Base-by-base conservation (phyloP, 225 moss, liverwort and hornwort species). In the Lunularia cruciata region DNA sequence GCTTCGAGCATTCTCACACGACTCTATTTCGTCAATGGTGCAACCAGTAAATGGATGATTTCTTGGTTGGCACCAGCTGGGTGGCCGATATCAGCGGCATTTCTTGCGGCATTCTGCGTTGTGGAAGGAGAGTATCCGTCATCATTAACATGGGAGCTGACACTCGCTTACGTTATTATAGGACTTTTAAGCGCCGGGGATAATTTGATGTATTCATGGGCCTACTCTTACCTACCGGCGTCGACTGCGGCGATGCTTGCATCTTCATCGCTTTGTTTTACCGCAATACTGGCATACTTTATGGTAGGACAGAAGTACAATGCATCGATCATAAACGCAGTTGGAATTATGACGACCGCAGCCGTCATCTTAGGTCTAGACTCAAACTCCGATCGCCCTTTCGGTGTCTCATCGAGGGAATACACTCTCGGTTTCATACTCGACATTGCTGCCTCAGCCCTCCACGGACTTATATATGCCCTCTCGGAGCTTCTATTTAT, bases 281-380 rank as follows among this genome's bases (percentile, higher is more conserved):
- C 83, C 16, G 83, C 78, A 18, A 75, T 83, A 65, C 47, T 75
- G 1, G 78, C 78, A 30, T 79, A 64, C 57, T 72, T 83, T 47
- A 47, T 83, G 31, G 78, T 73, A 10, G 73, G 58, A 36, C 74
- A 73, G 18, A 78, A 61, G 37, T 72, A 60, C 52, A 83, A 75
- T 43, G 59, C 65, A 12, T 68, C 83, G 1, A 58, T 43, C 14
- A 33, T 76, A n/a, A 66, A 83, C 34, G 67, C 75, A 2, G 65
- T 83, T 3, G 72, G 60, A 8, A 31, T 78, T 19, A 79, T 83
- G 78, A 78, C 78, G 7, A 72, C 69, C 0, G 72, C 56, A 30
- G 63, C 78, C 8, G 74, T 79, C n/a, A 65, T 79, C 15, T 46
- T 83, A 19, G 83, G 69, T 43, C 72, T 83, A 51, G 78, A 79